Percentiles rank a stretch among this genome's conserved stretches.
phyloP scores from a whole-genome alignment of 2,329 filamentous ascomycete species.

The Fusarium brachygibbosum region DNA sequence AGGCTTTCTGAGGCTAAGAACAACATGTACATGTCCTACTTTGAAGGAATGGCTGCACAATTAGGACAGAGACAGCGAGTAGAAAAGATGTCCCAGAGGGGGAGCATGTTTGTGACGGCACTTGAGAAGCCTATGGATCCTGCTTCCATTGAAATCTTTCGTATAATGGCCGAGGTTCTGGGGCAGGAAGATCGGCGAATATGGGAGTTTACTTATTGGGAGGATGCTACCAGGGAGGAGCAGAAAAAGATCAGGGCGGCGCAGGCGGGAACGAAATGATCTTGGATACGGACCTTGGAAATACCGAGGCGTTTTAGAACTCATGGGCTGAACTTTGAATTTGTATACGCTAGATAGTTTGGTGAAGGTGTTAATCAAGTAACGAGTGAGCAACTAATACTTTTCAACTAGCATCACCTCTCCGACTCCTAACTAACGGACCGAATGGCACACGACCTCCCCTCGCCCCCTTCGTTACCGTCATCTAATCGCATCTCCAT shows the following conservation, averaged over 20 bases:
- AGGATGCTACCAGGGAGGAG: background rate
- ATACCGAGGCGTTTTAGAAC: too few relatives aligned
- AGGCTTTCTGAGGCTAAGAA: accelerated
- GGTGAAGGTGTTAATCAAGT: too few relatives aligned
- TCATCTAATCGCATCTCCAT: background rate
- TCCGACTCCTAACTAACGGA: too few relatives aligned
- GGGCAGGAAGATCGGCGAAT: conserved; percentile 1
- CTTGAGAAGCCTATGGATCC: conserved; percentile 9
- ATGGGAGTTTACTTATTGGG: conserved; percentile 36
- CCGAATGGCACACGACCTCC: too few relatives aligned
- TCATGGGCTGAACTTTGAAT: too few relatives aligned
- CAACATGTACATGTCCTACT: background rate
- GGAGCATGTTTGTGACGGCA: background rate
- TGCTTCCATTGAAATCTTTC: conserved; percentile 1
- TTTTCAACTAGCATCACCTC: too few relatives aligned
- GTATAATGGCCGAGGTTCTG: conserved; percentile 15
- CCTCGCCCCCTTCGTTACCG: too few relatives aligned
- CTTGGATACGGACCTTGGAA: too few relatives aligned
- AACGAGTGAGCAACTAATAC: too few relatives aligned
- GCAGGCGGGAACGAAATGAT: too few relatives aligned
- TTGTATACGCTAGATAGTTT: too few relatives aligned
- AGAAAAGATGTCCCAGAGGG: background rate
- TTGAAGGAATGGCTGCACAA: accelerated
- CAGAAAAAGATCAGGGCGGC: too few relatives aligned
- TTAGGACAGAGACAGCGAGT: background rate